These are phyloP conservation scores for Aspergillus felis DNA, from an alignment of 2,329 filamentous ascomycete species.

Conservation along the genomic window DNA sequence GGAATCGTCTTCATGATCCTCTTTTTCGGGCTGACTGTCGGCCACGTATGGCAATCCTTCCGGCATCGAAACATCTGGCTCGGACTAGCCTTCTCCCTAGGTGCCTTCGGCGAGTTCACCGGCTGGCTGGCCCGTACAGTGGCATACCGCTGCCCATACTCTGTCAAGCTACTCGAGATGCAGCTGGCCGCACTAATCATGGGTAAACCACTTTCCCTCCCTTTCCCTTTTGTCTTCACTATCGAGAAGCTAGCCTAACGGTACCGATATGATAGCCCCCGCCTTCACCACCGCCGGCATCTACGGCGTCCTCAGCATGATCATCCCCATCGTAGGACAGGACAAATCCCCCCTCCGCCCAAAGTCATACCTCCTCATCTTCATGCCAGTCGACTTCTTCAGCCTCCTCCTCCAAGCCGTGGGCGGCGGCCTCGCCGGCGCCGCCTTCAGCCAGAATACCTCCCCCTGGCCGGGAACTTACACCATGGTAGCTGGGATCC, in stretches of 20 bases:
- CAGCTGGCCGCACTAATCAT: constrained; percentile 19
- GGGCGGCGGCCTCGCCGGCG: constrained; percentile 44
- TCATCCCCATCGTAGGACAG: constrained; percentile 28
- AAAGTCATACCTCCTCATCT: constrained; percentile 36
- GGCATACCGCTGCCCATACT: constrained; percentile 4
- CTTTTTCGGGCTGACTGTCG: neutral
- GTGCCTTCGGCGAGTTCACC: neutral
- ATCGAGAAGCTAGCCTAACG: neutral
- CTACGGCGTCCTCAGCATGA: constrained; percentile 38
- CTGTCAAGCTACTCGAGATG: constrained; percentile 9
- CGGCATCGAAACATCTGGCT: constrained; percentile 1
- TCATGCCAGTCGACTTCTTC: constrained; percentile 45
- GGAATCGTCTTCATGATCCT: constrained; percentile 5
- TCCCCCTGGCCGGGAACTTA: constrained; percentile 29
- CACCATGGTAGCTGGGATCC: constrained; percentile 46
- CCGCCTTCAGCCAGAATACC: constrained; percentile 16
- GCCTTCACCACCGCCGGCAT: constrained; percentile 29
- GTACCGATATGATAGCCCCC: constrained; percentile 1
- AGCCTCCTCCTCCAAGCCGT: constrained; percentile 46
- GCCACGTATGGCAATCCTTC: neutral
- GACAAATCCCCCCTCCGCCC: constrained; percentile 31
- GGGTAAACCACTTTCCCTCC: neutral
- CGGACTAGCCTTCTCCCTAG: constrained; percentile 1
- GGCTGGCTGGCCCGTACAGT: constrained; percentile 3
- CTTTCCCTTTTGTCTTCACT: neutral